Percentiles rank a stretch among this genome's conserved stretches.
These are phyloP conservation scores for Camellia oleifera DNA, from an alignment of 179 eudicot genomes.

Conservation along the genomic window DNA sequence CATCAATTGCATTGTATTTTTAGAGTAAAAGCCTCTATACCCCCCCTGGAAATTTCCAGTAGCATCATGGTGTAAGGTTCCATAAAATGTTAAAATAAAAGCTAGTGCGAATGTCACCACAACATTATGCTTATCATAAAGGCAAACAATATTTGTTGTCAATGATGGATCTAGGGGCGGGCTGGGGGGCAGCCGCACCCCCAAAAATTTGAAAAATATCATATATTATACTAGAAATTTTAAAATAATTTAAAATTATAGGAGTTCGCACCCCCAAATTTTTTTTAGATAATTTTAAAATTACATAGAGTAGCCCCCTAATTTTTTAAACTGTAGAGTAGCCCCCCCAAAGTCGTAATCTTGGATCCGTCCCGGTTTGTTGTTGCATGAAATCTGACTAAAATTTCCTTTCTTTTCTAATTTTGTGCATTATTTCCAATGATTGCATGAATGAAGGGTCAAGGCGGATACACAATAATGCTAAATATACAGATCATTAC, in stretches of 20 bases:
- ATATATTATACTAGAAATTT: too few species aligned
- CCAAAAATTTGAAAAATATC: too few species aligned
- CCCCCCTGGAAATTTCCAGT: slow-evolving; percentile 58
- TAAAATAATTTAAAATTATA: too few species aligned
- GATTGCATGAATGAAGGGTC: not conserved
- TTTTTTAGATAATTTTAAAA: too few species aligned
- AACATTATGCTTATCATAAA: not conserved
- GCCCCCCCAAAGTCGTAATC: too few species aligned
- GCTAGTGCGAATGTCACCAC: not conserved
- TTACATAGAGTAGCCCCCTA: too few species aligned
- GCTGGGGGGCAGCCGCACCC: too few species aligned
- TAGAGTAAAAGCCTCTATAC: slow-evolving; percentile 83
- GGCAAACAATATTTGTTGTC: not conserved
- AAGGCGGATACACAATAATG: not conserved
- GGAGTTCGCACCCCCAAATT: too few species aligned
- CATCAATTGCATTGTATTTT: slow-evolving; percentile 64
- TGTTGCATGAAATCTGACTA: not conserved
- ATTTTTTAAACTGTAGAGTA: too few species aligned
- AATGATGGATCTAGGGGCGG: too few species aligned
- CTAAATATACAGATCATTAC: not conserved
- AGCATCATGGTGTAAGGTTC: not conserved
- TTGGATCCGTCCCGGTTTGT: too few species aligned
- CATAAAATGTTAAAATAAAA: not conserved
- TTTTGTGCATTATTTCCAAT: not conserved
- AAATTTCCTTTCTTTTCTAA: not conserved